A percentile compares a stretch with the other conserved stretches of the same genome.
Evolutionary conservation across 192 early-diverging fungal species (phyloP).

Genomic region (Spizellomyces sp.): DNA sequence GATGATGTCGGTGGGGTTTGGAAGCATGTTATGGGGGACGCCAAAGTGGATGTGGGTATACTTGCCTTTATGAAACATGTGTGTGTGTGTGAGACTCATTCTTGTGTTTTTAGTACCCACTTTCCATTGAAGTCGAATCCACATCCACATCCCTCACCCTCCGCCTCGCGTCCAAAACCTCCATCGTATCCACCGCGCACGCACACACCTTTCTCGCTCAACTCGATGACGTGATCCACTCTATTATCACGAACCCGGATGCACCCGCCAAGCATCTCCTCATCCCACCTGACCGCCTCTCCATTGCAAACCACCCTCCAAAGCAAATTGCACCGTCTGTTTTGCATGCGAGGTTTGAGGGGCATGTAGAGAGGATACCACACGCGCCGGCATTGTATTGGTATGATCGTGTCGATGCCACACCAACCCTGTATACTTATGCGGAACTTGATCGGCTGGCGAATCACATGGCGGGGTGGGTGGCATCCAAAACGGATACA

Average conservation of each 20-base stretch:
- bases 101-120: conserved; percentile 11
- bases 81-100: not conserved
- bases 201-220: not conserved
- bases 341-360: conserved; percentile 10
- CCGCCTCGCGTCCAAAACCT: not conserved
- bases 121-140: conserved; percentile 15
- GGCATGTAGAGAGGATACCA: conserved; percentile 4
- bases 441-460: conserved; percentile 9
- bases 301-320: conserved; percentile 7
- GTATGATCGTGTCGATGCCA: not conserved
- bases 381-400: conserved; percentile 10
- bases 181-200: not conserved
- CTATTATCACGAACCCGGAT: not conserved
- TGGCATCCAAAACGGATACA: not conserved
- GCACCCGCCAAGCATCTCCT: not conserved
- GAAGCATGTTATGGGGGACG: not conserved
- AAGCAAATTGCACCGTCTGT: not conserved
- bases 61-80: no score
- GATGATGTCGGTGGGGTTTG: not conserved
- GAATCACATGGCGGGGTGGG: conserved; percentile 10
- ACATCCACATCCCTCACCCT: not conserved
- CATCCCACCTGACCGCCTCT: not conserved
- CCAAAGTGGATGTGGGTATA: conserved; percentile 13
- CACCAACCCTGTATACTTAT: not conserved
- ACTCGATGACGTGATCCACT: conserved; percentile 5